phyloP scores from a whole-genome alignment of 2,329 filamentous ascomycete species.

The Chaetomium sp. region DNA sequence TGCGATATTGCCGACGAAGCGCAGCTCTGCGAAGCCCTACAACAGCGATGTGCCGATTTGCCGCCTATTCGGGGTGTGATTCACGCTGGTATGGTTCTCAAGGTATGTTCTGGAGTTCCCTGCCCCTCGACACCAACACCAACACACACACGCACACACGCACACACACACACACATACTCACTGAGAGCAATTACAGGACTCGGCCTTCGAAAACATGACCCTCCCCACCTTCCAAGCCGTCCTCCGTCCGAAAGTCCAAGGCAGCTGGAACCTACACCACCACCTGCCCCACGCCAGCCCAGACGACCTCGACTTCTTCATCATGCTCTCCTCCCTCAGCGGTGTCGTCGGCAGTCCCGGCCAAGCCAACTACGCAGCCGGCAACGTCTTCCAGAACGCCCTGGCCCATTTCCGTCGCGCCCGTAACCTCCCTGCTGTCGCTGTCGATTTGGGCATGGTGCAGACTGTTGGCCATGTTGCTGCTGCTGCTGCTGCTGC shows the following conservation, averaged over 20 bases:
- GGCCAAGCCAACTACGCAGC: not conserved
- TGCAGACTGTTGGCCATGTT: not conserved
- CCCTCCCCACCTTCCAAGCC: not conserved
- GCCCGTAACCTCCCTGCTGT: not conserved
- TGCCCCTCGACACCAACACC: too few relatives aligned
- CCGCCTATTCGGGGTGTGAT: slow-evolving; percentile 9
- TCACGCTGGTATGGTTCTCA: not conserved
- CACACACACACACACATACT: too few relatives aligned
- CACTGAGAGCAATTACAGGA: not conserved
- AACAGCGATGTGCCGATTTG: too few relatives aligned
- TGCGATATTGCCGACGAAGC: too few relatives aligned
- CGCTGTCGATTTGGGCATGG: not conserved
- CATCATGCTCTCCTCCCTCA: not conserved
- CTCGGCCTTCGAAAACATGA: not conserved
- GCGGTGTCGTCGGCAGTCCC: not conserved
- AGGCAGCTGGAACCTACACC: not conserved
- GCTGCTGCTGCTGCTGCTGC: not conserved
- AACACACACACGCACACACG: too few relatives aligned
- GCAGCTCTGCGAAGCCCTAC: too few relatives aligned
- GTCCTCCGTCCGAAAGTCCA: not conserved
- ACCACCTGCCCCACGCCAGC: not conserved
- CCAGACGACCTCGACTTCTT: not conserved
- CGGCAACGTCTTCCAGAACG: not conserved
- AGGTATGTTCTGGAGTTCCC: too few relatives aligned
- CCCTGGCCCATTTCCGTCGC: not conserved